Evolutionary conservation across 495 filamentous ascomycete genomes (phyloP).

Genomic region (Haplographium delicatum): DNA sequence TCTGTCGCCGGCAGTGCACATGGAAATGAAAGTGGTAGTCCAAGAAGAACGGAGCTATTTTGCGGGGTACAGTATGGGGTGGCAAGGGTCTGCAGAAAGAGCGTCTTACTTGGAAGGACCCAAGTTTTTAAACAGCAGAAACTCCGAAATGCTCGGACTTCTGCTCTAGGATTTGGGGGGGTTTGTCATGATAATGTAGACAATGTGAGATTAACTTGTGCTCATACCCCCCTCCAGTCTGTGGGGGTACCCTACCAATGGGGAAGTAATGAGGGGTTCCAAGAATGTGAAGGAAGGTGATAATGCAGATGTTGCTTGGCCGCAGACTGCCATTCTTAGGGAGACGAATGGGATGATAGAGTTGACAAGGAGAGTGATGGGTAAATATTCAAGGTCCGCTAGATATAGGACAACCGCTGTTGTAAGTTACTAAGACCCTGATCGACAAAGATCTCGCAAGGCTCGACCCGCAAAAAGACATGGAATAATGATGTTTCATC

Average conservation of each 20-base stretch:
- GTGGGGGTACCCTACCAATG: no score
- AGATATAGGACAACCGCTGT: neutral
- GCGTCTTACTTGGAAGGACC: neutral
- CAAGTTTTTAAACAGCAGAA: neutral
- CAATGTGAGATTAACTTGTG: no score
- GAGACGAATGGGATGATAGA: neutral
- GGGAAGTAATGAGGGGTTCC: conserved; percentile 1
- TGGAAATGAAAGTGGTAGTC: no score
- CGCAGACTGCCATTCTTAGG: neutral
- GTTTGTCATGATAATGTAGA: neutral
- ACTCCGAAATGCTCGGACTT: neutral
- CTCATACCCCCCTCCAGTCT: no score
- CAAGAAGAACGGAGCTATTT: no score
- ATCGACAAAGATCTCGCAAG: neutral
- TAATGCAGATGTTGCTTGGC: neutral
- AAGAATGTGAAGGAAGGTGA: neutral
- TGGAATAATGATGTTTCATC: no score
- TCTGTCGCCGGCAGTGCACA: no score
- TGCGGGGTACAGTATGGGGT: no score
- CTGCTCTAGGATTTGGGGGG: neutral
- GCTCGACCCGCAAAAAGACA: no score
- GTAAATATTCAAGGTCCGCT: neutral
- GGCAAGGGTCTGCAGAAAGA: no score
- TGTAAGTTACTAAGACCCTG: neutral
- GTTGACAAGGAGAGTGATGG: neutral